phyloP scores from a whole-genome alignment of 169 alveolate genomes.

The Plasmodium inui region DNA sequence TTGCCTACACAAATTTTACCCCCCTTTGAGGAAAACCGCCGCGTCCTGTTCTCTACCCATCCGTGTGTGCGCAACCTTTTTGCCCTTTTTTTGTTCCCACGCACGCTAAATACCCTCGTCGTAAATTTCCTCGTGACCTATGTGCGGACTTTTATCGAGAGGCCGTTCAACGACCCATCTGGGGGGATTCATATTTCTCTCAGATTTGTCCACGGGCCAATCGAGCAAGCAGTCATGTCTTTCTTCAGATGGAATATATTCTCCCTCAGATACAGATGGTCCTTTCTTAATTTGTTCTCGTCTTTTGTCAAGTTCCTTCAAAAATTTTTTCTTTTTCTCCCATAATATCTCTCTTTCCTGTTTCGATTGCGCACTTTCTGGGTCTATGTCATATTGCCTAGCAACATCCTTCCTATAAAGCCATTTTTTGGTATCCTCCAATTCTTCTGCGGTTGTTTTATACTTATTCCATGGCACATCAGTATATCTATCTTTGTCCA shows the following conservation, averaged over 20 bases:
- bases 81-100: neutral
- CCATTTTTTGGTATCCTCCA: constrained; percentile 81
- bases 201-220: constrained; percentile 76
- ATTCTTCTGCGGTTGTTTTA: constrained; percentile 81
- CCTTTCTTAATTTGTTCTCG: constrained; percentile 73
- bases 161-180: constrained; percentile 77
- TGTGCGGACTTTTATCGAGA: constrained; percentile 53
- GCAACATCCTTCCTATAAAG: constrained; percentile 86
- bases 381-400: constrained; percentile 88
- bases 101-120: constrained; percentile 65
- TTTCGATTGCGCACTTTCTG: constrained; percentile 85
- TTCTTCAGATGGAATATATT: constrained; percentile 59
- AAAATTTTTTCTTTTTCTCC: constrained; percentile 66
- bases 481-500: constrained; percentile 83
- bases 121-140: constrained; percentile 72
- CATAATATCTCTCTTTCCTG: constrained; percentile 78
- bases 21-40: neutral
- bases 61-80: neutral
- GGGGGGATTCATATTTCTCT: constrained; percentile 76
- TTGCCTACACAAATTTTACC: neutral
- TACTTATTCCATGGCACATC: constrained; percentile 92
- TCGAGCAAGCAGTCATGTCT: constrained; percentile 76
- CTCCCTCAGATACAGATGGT: constrained; percentile 66
- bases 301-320: constrained; percentile 61
- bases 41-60: neutral